Evolutionary conservation across 352 stramenopile genomes (phyloP), one percentile per base, ranked within the genome.

Genomic region (Paralagenidium karlingii): DNA sequence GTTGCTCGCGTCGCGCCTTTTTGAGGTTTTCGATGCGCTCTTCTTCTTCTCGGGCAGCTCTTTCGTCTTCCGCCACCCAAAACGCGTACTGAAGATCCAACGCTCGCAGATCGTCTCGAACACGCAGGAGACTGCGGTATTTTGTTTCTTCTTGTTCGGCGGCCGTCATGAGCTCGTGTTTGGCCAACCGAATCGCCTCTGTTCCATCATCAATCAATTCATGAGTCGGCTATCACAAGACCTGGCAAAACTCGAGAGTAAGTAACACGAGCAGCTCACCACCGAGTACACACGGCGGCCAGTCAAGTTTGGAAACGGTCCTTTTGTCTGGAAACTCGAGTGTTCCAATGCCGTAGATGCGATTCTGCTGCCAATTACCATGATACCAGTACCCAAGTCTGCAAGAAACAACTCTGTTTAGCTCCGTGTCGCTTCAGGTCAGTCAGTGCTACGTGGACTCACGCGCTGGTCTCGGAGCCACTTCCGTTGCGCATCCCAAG

Each of bases 101-200:
- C 3, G 56, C 73, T 0, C 73, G 61, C 34, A 86, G 43, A 36
- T 86, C 68, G 30, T 86, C 68, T 0, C 73, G 61, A 5, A 86
- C 68, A 3, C 73, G 68, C 34, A 86, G 47, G 19, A 86, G 43
- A 20, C 58, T 40, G 2, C 73, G 61, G 34, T 69, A 64, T 53
- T 58, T 74, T n/a, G 48, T 49, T 40, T 82, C 67, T 18, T 76
- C 38, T 0, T 37, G 22, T 43, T 61, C 46, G 2, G 31, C 43
- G 1, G 25, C 37, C 3, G 43, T 30, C 4, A 34, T 16, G n/a
- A 55, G 38, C 40, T 83, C 61, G 3, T 43, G 49, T 15, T 76
- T 79, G 9, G 70, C 53, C 8, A 81, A 25, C 3, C 62, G 64
- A 15, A 79, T 61, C 12, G 65, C 61, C 24, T 83, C 69, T n/a